Evolutionary conservation across 768 basidiomycete genomes (phyloP).

Genomic region (Boletus reticulatus): DNA sequence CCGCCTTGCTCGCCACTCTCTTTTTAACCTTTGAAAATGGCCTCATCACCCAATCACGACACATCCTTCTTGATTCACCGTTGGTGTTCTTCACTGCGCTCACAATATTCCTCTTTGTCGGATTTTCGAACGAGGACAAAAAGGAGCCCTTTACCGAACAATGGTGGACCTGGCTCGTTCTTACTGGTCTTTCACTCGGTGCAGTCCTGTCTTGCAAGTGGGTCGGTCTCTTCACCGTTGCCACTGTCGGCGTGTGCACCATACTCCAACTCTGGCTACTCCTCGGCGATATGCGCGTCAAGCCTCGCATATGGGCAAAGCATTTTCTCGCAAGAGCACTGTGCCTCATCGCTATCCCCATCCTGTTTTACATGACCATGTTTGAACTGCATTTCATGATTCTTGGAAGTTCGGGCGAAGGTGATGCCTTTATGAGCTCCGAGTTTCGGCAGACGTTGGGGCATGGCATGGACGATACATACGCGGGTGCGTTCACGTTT

Average conservation of each 20-base stretch:
- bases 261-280: slow-evolving; percentile 85
- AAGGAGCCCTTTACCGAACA: slow-evolving; percentile 74
- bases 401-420: slow-evolving; percentile 87
- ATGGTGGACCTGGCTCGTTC: slow-evolving; percentile 93
- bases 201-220: slow-evolving; percentile 95
- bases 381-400: slow-evolving; percentile 94
- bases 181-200: slow-evolving; percentile 88
- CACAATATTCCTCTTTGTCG: slow-evolving; percentile 80
- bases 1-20: slow-evolving; percentile 86
- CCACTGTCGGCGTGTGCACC: slow-evolving; percentile 86
- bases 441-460: slow-evolving; percentile 96
- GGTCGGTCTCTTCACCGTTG: slow-evolving; percentile 98
- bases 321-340: slow-evolving; percentile 90
- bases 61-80: slow-evolving; percentile 98
- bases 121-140: slow-evolving; percentile 90
- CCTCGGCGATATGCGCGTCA: slow-evolving; percentile 80
- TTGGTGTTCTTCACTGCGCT: slow-evolving; percentile 97
- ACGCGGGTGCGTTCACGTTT: slow-evolving; percentile 60
- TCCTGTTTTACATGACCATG: slow-evolving; percentile 93
- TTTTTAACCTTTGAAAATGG: slow-evolving; percentile 98
- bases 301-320: slow-evolving; percentile 69
- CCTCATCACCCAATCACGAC: slow-evolving; percentile 90
- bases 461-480: slow-evolving; percentile 90
- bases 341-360: slow-evolving; percentile 84
- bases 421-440: slow-evolving; percentile 99